Evolutionary conservation across 805 yeast species (phyloP), one percentile per base, ranked within the genome.

Genomic region (Metschnikowia amazonensis): DNA sequence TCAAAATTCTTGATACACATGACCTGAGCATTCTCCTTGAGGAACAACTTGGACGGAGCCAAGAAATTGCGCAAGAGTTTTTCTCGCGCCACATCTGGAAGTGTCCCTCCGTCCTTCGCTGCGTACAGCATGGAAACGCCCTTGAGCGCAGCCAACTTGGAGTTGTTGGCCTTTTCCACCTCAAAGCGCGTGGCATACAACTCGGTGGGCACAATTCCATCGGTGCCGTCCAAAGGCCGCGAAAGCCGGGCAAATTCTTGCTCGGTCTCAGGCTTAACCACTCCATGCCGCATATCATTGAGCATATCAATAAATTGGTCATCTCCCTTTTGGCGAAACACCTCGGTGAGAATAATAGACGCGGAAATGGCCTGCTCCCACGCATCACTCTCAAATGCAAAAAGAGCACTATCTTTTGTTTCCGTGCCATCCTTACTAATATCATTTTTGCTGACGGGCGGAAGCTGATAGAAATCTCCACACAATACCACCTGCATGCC

Each of bases 391-490:
- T 89, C 86, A 58, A 94, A 94, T 48, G 96, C 84, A 60, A 84
- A 94, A 27, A 60, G 60, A 2, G 68, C 65, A 33, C 50, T 59
- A 3, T 45, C 48, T 24, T 47, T 45, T 6, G 34, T 20, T 5
- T 47, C 47, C 21, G 58, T 58, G 0, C 63, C 64, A 14, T 59
- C 59, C 17, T 60, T 65, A 34, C 67, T 71, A 7, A 47, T 18
- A 8, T 48, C 52, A 7, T 18, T 25, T 18, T 72, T 72, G 9
- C 75, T 69, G 5, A 94, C 95, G 0, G 99, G 99, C 1, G 99
- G 99, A 36, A 94, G 72, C 66, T 94, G 99, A 64, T 85, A 90
- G 61, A 92, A 90, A 66, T 94, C 99, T n/a, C 99, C 99, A 3
- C 95, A 85, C 29, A 90, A 65, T 10, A 94, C 79, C 13, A 94